phyloP scores from a whole-genome alignment of 805 yeast genomes.

The Cyberlindnera petersonii region DNA sequence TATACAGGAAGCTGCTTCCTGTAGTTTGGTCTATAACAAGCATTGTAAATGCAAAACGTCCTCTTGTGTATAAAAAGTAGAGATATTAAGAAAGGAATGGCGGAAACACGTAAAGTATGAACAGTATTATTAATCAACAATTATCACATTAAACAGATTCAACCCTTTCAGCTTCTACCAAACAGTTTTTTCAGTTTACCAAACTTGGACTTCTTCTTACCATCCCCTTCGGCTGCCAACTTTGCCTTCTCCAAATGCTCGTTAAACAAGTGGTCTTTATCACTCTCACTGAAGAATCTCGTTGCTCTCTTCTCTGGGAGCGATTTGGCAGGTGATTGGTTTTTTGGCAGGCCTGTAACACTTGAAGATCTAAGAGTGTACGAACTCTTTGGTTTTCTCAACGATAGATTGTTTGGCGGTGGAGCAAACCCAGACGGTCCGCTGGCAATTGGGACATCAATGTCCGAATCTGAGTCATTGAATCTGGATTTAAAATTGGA shows the following conservation, averaged over 20 bases:
- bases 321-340: conserved; percentile 27
- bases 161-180: conserved; percentile 30
- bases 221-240: conserved; percentile 9
- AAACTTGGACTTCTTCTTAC: conserved; percentile 30
- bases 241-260: conserved; percentile 13
- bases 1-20: too few relatives aligned
- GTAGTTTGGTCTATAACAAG: too few relatives aligned
- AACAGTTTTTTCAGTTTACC: conserved; percentile 39
- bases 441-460: conserved; percentile 29
- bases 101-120: too few relatives aligned
- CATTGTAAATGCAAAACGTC: too few relatives aligned
- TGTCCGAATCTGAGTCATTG: conserved; percentile 62
- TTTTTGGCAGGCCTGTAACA: conserved; percentile 12
- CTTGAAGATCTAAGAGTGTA: conserved; percentile 28
- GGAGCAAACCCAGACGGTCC: conserved; percentile 14
- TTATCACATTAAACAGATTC: too few relatives aligned
- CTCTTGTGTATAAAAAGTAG: too few relatives aligned
- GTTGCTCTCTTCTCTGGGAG: conserved; percentile 24
- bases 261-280: conserved; percentile 12
- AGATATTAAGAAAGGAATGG: too few relatives aligned
- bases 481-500: conserved; percentile 45
- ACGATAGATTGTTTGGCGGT: conserved; percentile 16
- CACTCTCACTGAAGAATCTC: conserved; percentile 29
- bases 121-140: too few relatives aligned
- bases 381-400: conserved; percentile 26